Evolutionary conservation across 192 early-diverging fungal species (phyloP).

Genomic region (Umbelopsis sp.): DNA sequence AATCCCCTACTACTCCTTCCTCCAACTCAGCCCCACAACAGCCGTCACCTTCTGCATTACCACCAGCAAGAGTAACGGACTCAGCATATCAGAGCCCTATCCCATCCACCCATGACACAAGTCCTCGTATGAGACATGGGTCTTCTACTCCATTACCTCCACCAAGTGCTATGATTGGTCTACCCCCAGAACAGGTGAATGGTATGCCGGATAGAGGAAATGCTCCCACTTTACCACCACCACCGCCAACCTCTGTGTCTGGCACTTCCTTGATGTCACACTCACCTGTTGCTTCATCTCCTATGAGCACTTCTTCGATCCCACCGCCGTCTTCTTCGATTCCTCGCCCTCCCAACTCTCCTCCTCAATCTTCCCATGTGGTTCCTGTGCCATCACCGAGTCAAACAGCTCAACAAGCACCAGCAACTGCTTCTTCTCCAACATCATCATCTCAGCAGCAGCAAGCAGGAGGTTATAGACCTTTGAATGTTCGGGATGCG

Average conservation of each 20-base stretch:
- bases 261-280: neutral
- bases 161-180: constrained; percentile 12
- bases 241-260: neutral
- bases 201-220: constrained; percentile 14
- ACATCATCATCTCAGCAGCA: constrained; percentile 23
- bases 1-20: neutral
- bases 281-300: neutral
- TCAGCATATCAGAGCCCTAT: constrained; percentile 1
- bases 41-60: constrained; percentile 21
- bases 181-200: constrained; percentile 8
- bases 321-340: constrained; percentile 8
- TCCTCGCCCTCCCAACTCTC: neutral
- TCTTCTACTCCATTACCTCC: constrained; percentile 29
- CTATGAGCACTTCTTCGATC: constrained; percentile 19
- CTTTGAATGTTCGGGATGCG: constrained; percentile 92
- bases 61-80: constrained; percentile 16
- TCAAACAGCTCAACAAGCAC: neutral
- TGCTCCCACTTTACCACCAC: constrained; percentile 13
- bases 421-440: constrained; percentile 25
- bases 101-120: neutral
- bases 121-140: constrained; percentile 28
- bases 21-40: constrained; percentile 17
- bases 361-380: constrained; percentile 17
- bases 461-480: constrained; percentile 40
- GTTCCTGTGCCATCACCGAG: constrained; percentile 26